Conservation (phyloP, 108 stramenopile genomes). For the Skeletonema costatum region DNA sequence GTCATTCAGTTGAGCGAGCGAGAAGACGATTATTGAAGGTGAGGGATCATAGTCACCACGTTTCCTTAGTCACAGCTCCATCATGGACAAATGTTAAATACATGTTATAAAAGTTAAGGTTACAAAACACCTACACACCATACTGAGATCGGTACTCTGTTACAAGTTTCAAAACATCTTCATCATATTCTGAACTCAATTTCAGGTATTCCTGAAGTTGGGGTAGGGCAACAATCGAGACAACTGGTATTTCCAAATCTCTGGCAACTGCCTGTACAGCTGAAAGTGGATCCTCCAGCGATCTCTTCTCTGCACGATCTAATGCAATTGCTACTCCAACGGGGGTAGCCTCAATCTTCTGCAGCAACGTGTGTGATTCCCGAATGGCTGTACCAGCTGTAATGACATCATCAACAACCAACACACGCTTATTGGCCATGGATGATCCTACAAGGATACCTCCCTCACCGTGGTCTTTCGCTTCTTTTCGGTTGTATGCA, state of each 20-base stretch:
- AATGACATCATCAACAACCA: constrained; percentile 99
- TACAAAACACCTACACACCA: constrained; percentile 57
- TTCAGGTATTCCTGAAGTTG: constrained; percentile 83
- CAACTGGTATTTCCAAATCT: constrained; percentile 85
- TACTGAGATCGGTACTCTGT: constrained; percentile 74
- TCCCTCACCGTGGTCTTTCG: constrained; percentile 99
- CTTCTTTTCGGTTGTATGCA: constrained; percentile 98
- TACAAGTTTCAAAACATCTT: constrained; percentile 61
- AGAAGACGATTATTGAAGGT: too few species aligned
- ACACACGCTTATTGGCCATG: constrained; percentile 88
- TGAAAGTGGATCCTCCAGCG: constrained; percentile 79
- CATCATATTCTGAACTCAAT: constrained; percentile 61
- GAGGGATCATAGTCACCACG: too few species aligned
- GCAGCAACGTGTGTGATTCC: constrained; percentile 87
- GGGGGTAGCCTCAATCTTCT: constrained; percentile 75
- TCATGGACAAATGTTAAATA: not conserved
- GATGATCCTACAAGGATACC: constrained; percentile 93
- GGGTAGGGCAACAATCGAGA: constrained; percentile 87
- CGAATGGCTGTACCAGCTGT: constrained; percentile 98
- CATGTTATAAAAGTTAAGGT: not conserved
- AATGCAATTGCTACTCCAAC: constrained; percentile 95
- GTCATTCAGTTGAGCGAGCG: too few species aligned
- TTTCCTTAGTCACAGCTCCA: too few species aligned
- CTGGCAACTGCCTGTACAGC: constrained; percentile 91
- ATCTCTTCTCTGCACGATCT: constrained; percentile 93